Evolutionary conservation across 2,329 filamentous ascomycete genomes (phyloP).

Genomic region (Penicillium oxalicum): DNA sequence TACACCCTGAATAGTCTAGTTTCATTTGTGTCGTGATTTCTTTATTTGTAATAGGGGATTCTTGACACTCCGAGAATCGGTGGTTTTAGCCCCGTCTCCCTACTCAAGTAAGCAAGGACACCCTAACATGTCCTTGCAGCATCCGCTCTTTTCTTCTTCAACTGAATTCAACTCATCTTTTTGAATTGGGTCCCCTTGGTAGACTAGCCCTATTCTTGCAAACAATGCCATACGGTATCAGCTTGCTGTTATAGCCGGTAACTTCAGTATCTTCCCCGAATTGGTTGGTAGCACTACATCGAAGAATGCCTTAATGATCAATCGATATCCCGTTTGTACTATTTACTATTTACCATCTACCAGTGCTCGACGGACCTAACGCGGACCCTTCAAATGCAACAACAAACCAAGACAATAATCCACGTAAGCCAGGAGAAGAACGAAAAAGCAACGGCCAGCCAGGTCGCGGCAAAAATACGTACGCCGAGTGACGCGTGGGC

Average conservation of each 20-base stretch:
- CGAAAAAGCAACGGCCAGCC: constrained; percentile 6
- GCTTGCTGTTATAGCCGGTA: constrained; percentile 2
- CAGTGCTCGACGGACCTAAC: neutral
- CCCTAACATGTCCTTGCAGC: neutral
- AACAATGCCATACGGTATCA: constrained; percentile 6
- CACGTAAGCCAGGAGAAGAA: constrained; percentile 1
- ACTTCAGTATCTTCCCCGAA: too few relatives aligned
- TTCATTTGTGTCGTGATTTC: neutral
- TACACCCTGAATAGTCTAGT: neutral
- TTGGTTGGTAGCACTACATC: neutral
- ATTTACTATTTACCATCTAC: neutral
- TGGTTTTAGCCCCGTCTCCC: neutral
- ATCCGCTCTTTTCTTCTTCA: constrained; percentile 2
- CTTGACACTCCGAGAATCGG: neutral
- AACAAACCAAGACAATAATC: constrained; percentile 4
- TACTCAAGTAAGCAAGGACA: neutral
- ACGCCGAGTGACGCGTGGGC: constrained; percentile 1
- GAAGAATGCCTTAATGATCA: neutral
- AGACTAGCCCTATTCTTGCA: constrained; percentile 5
- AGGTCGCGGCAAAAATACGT: neutral
- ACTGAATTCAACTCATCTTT: neutral
- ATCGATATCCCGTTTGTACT: neutral
- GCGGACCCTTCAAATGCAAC: neutral
- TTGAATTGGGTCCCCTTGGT: constrained; percentile 4
- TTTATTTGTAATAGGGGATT: neutral